These are phyloP conservation scores for Simmondsia chinensis DNA, from an alignment of 148 eudicot species.

Conservation along the genomic window DNA sequence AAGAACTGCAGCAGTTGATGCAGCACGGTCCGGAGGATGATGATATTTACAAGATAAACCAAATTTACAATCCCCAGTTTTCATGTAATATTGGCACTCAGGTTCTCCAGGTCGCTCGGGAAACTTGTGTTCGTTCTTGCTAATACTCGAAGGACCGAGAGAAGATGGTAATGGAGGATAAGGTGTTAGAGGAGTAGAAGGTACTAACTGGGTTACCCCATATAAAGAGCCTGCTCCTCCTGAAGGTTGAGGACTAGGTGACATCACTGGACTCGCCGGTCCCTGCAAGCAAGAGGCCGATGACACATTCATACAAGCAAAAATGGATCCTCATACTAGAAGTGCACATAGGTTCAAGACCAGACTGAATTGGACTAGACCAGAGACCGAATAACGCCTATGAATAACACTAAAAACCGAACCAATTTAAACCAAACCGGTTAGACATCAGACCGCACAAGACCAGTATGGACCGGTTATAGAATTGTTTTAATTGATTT, in stretches of 20 bases:
- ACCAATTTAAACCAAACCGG: too few relatives aligned
- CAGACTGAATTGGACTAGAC: too few relatives aligned
- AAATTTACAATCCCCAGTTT: slow-evolving; percentile 78
- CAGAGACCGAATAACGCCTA: too few relatives aligned
- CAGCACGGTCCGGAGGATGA: slow-evolving; percentile 71
- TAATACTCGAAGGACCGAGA: slow-evolving; percentile 31
- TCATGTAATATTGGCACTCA: slow-evolving; percentile 75
- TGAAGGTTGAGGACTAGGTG: slow-evolving; percentile 66
- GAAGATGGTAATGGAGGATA: slow-evolving; percentile 38
- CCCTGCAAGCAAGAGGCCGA: slow-evolving; percentile 46
- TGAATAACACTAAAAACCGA: too few relatives aligned
- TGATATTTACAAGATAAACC: slow-evolving; percentile 74
- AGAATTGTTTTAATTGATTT: too few relatives aligned
- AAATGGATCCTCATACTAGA: too few relatives aligned
- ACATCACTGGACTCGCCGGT: slow-evolving; percentile 61
- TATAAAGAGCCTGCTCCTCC: slow-evolving; percentile 49
- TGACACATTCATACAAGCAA: too few relatives aligned
- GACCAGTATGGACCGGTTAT: too few relatives aligned
- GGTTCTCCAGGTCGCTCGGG: slow-evolving; percentile 80
- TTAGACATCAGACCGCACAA: too few relatives aligned
- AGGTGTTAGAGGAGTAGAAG: slow-evolving; percentile 47
- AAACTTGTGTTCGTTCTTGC: slow-evolving; percentile 33
- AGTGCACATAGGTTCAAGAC: too few relatives aligned
- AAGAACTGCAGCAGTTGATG: slow-evolving; percentile 34
- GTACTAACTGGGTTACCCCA: slow-evolving; percentile 50